Base-by-base conservation (phyloP, 768 basidiomycete species). In the Tulasnella sp. region DNA sequence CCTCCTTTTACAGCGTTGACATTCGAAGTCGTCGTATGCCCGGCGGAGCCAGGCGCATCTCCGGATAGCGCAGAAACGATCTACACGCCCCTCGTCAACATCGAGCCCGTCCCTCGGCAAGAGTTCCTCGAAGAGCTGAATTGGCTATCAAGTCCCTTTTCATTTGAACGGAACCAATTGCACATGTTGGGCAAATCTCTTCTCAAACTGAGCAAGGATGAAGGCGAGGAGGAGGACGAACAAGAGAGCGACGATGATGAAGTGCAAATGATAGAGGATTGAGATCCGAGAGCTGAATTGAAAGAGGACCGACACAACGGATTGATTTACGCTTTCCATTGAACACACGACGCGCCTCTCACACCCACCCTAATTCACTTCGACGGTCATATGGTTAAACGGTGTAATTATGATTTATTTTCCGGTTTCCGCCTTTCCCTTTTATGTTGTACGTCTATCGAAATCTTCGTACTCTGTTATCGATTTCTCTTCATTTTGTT, bases 81-180 rank as follows among this genome's bases (percentile, higher is more conserved):
- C 19, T 88, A 92, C 80, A 89, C 39, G 86, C 8, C 97, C 94
- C 84, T 85, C 94, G 40, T 94, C 91, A 83, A 91, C 92, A 27
- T 52, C 38, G 79, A 85, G 88, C 75, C 74, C 83, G 83, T 79
- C 84, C 81, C 85, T 40, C 38, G n/a, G 79, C 81, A 83, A 7
- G 88, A 90, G 12, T 91, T 92, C 83, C 87, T 89, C n/a, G 85
- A 89, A 46, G 87, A 86, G 38, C 84, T 96, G 31, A 89, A 88
- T 27, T 94, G 92, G 84, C 86, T 96, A 80, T 87, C 85, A 46
- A 86, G 86, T 1, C 84, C 89, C 0, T 95, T 96, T 84, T 90
- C 92, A 14, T 95, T 95, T 83, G 86, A 88, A 78, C 87, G 88
- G 46, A 86, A 88, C 16, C 94, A 95, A 84, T 87, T 93, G 80